A percentile compares a stretch with the other conserved stretches of the same genome.
Evolutionary conservation across 2,329 filamentous ascomycete species (phyloP).

Genomic region (Fusarium bactridioides): DNA sequence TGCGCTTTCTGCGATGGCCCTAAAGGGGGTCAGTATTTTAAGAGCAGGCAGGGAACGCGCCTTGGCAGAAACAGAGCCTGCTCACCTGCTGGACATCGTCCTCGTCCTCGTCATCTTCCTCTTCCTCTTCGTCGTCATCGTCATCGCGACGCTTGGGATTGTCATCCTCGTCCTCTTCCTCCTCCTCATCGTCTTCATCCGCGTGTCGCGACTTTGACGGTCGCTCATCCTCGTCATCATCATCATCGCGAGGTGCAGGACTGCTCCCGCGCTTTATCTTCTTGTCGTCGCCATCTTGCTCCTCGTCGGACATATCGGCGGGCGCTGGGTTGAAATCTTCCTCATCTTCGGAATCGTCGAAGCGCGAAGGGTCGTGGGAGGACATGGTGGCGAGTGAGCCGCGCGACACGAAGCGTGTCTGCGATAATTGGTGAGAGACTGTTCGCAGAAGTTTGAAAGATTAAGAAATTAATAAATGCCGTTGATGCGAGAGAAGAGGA

Average conservation of each 20-base stretch:
- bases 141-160: slow-evolving; percentile 48
- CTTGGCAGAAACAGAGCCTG: background rate
- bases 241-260: slow-evolving; percentile 44
- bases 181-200: slow-evolving; percentile 54
- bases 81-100: slow-evolving; percentile 73
- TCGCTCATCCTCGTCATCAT: slow-evolving; percentile 50
- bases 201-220: slow-evolving; percentile 42
- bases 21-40: slow-evolving; percentile 43
- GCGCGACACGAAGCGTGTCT: slow-evolving; percentile 35
- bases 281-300: slow-evolving; percentile 52
- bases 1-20: slow-evolving; percentile 81
- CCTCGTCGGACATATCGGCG: slow-evolving; percentile 73
- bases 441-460: background rate
- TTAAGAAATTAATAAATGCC: slow-evolving; percentile 2
- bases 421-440: background rate
- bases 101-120: slow-evolving; percentile 67
- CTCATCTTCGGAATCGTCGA: slow-evolving; percentile 77
- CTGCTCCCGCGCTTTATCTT: slow-evolving; percentile 52
- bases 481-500: slow-evolving; percentile 1
- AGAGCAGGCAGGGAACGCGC: background rate
- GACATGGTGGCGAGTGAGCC: slow-evolving; percentile 48
- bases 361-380: slow-evolving; percentile 58
- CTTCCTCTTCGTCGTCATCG: slow-evolving; percentile 65
- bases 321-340: slow-evolving; percentile 88
- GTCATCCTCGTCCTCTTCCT: slow-evolving; percentile 45